A percentile compares a stretch with the other conserved stretches of the same genome.
phyloP scores from a whole-genome alignment of 345 rosid species.

The Cardamine resedifolia region DNA sequence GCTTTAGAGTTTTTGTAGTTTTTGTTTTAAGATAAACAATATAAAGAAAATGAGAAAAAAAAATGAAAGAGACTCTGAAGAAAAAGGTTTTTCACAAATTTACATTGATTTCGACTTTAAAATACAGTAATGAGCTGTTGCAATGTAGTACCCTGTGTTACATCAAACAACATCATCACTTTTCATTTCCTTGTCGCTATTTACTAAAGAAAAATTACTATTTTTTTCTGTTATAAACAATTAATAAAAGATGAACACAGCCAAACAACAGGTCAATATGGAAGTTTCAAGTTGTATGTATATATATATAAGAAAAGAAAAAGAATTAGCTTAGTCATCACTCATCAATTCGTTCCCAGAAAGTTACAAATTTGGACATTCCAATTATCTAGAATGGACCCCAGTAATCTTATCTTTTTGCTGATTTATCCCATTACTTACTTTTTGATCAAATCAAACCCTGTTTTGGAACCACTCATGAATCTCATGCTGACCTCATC shows the following conservation, averaged over 20 bases:
- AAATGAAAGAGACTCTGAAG: background rate
- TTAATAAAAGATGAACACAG: background rate
- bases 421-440: slow-evolving; percentile 17
- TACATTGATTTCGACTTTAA: slow-evolving; percentile 1
- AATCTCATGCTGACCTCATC: background rate
- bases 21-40: background rate
- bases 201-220: background rate
- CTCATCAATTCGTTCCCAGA: slow-evolving; percentile 20
- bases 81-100: background rate
- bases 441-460: slow-evolving; percentile 22
- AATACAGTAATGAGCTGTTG: background rate
- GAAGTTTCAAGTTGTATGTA: slow-evolving; percentile 32
- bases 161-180: slow-evolving; percentile 31
- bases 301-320: slow-evolving; percentile 14
- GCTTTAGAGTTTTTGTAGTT: background rate
- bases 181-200: slow-evolving; percentile 21
- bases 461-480: slow-evolving; percentile 24
- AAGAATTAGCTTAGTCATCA: slow-evolving; percentile 31
- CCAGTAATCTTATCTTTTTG: slow-evolving; percentile 28
- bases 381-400: slow-evolving; percentile 31
- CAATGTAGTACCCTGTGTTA: slow-evolving; percentile 8
- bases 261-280: slow-evolving; percentile 27
- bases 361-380: slow-evolving; percentile 35
- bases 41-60: background rate
- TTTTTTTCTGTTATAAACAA: background rate